Conservation (phyloP, 257 asterid genomes). For the Striga asiatica region DNA sequence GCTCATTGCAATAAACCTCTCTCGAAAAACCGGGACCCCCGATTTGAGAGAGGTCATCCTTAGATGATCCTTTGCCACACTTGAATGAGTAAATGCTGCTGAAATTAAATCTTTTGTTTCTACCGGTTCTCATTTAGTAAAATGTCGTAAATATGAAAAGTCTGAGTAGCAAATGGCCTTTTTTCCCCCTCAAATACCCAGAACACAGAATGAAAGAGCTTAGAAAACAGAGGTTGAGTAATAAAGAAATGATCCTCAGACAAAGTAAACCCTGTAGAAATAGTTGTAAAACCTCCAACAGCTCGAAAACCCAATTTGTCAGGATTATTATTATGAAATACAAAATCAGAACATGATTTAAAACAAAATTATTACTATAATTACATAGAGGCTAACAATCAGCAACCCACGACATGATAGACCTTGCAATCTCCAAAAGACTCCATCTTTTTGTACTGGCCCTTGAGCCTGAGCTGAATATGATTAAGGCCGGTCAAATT, state of each 20-base stretch:
- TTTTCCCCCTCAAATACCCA: slow-evolving; percentile 11
- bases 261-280: slow-evolving; percentile 10
- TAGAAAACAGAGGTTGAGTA: background rate
- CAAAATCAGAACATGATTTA: too few species aligned
- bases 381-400: too few species aligned
- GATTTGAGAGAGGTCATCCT: slow-evolving; percentile 40
- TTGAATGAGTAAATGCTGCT: slow-evolving; percentile 36
- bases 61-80: slow-evolving; percentile 24
- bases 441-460: slow-evolving; percentile 14
- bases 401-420: slow-evolving; percentile 11
- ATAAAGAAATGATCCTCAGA: slow-evolving; percentile 16
- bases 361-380: too few species aligned
- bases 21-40: slow-evolving; percentile 70
- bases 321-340: background rate
- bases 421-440: slow-evolving; percentile 13
- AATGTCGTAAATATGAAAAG: background rate
- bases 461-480: too few species aligned
- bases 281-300: slow-evolving; percentile 9
- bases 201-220: slow-evolving; percentile 8
- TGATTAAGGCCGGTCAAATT: too few species aligned
- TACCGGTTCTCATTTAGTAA: slow-evolving; percentile 18
- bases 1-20: slow-evolving; percentile 48
- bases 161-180: background rate
- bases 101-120: slow-evolving; percentile 31
- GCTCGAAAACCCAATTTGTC: slow-evolving; percentile 21